phyloP scores from a whole-genome alignment of 2,329 filamentous ascomycete genomes.

The Thelonectria olida region DNA sequence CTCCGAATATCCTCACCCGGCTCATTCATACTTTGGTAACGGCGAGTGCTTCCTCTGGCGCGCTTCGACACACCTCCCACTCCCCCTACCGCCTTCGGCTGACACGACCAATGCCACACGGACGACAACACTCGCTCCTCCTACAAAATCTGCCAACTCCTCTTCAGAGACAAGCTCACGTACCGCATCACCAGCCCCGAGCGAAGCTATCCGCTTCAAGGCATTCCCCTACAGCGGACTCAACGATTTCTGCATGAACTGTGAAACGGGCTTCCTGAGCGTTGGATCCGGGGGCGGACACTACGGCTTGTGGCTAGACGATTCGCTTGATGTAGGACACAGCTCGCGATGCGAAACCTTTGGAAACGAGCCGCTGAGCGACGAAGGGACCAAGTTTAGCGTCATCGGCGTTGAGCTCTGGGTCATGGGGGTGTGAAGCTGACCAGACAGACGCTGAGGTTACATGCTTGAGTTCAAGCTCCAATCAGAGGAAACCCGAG shows the following conservation, averaged over 20 bases:
- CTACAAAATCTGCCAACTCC: slow-evolving; percentile 31
- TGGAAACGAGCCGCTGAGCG: slow-evolving; percentile 92
- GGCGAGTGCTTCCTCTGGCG: slow-evolving; percentile 88
- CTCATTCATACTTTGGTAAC: slow-evolving; percentile 89
- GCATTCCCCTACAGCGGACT: slow-evolving; percentile 95
- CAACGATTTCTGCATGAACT: slow-evolving; percentile 97
- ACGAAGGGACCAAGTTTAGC: slow-evolving; percentile 91
- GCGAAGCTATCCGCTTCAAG: slow-evolving; percentile 90
- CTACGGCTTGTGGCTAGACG: slow-evolving; percentile 94
- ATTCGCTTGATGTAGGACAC: slow-evolving; percentile 83
- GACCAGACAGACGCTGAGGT: neutral
- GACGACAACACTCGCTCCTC: slow-evolving; percentile 48
- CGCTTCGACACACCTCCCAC: slow-evolving; percentile 65
- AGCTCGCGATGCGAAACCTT: slow-evolving; percentile 90
- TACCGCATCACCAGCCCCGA: slow-evolving; percentile 56
- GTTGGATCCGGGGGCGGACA: slow-evolving; percentile 89
- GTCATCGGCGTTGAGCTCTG: slow-evolving; percentile 92
- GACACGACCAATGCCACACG: slow-evolving; percentile 59
- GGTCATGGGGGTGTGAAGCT: slow-evolving; percentile 74
- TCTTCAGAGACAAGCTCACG: slow-evolving; percentile 39
- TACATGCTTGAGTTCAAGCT: neutral
- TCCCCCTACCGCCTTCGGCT: slow-evolving; percentile 61
- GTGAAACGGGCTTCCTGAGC: slow-evolving; percentile 84
- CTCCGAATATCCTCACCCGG: slow-evolving; percentile 84
- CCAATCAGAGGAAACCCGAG: neutral